Base-by-base conservation (phyloP, 164 flowering plant genomes). In the Nymphaea thermarum region DNA sequence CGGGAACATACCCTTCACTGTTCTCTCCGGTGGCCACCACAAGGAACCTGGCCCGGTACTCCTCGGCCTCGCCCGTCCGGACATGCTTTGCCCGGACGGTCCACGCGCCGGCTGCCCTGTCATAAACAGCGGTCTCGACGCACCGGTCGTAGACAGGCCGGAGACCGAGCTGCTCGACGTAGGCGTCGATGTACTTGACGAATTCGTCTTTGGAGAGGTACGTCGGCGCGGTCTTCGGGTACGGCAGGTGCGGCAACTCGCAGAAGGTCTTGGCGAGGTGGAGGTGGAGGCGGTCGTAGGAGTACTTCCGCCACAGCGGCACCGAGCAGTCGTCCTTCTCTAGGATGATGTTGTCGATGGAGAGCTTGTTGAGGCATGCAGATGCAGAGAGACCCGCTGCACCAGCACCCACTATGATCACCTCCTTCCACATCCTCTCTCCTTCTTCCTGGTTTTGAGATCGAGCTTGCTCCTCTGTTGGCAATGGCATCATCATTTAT, bases 11-110 rank as follows among this genome's bases (percentile, higher is more conserved):
- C 4, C n/a, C 67, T 16, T 65, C 55, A 44, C 55, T n/a, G 41
- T 65, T 65, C 18, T 65, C 67, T 7, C 67, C 67, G 12, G 67
- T 65, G n/a, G 67, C 67, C n/a, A 65, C 67, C 42, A 65, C 59
- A 4, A 65, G 41, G 55, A 65, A 65, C 42, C 67, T 65, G 7
- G 55, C 67, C 5, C 8, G 12, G 41, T 65, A 65, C 36, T 16
- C 53, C 67, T 65, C 67, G 18, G 41, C n/a, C n/a, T 65, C 57
- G 16, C 57, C 57, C 16, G 67, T 25, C 11, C 10, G 12, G 11
- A 57, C 44, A 17, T 65, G 43, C 25, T 44, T 10, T 2, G 42
- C 53, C 6, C 12, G 55, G 4, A 65, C 17, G 67, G 7, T 15
- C 67, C 59, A 65, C 14, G 10, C 43, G 10, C 25, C 18, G 17